A percentile compares a stretch with the other conserved stretches of the same genome.
Evolutionary conservation across 208 protist genomes (phyloP).

Genomic region (Leishmania arabica): DNA sequence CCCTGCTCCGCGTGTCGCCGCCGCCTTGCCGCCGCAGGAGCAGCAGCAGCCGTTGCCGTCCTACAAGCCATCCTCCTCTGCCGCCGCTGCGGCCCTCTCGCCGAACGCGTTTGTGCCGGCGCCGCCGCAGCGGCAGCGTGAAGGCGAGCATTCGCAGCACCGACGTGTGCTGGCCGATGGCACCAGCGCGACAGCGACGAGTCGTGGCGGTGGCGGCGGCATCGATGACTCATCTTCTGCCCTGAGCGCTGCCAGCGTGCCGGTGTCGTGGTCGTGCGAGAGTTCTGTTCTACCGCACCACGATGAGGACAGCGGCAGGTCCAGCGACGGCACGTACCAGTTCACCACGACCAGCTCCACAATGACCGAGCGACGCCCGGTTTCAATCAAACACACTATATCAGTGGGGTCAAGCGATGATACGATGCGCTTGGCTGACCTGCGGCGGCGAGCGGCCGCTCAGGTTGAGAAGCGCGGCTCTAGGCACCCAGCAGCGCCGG

Average conservation of each 20-base stretch:
- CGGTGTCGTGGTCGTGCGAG: conserved; percentile 16
- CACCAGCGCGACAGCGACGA: neutral
- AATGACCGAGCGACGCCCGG: neutral
- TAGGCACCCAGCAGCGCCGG: neutral
- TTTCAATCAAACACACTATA: neutral
- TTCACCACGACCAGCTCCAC: neutral
- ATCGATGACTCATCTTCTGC: neutral
- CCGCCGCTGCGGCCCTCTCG: neutral
- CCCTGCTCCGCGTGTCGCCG: neutral
- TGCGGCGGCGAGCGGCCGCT: neutral
- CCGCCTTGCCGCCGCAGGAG: neutral
- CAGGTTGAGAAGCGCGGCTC: neutral
- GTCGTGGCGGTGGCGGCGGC: neutral
- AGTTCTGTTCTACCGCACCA: conserved; percentile 9
- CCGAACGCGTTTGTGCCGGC: neutral
- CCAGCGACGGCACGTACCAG: neutral
- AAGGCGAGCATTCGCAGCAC: neutral
- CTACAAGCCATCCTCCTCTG: neutral
- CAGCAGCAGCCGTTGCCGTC: neutral
- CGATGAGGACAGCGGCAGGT: neutral
- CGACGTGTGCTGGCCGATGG: neutral
- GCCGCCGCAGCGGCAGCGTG: neutral
- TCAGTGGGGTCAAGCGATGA: neutral
- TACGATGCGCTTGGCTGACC: neutral
- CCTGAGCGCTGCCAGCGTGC: neutral